Evolutionary conservation across 2,329 filamentous ascomycete genomes (phyloP).

Genomic region (Aureobasidium leucospermi): DNA sequence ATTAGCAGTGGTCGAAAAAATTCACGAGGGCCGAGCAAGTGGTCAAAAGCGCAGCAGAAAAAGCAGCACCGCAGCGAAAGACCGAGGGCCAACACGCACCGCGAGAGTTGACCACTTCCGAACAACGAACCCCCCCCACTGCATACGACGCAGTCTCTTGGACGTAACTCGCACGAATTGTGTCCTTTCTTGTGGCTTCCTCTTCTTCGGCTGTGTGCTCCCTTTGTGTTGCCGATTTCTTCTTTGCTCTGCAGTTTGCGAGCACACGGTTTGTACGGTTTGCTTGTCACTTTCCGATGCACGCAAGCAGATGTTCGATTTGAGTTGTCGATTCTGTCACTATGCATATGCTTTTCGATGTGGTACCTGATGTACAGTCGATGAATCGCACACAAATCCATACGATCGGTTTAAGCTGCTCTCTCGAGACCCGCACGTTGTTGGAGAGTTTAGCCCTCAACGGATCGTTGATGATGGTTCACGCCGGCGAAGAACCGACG

Average conservation of each 20-base stretch:
- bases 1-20: background rate
- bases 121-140: background rate
- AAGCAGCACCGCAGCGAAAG: too few species aligned
- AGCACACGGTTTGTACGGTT: background rate
- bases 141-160: background rate
- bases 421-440: background rate
- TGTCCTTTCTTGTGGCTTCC: background rate
- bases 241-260: background rate
- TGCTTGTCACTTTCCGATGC: background rate
- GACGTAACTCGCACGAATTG: background rate
- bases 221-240: background rate
- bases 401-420: background rate
- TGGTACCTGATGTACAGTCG: slow-evolving; percentile 6
- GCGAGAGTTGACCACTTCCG: background rate
- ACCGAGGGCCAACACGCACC: too few species aligned
- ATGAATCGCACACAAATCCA: background rate
- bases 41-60: background rate
- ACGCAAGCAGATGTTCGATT: background rate
- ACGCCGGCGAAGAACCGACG: slow-evolving; percentile 7
- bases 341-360: slow-evolving; percentile 2
- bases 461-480: background rate
- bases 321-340: slow-evolving; percentile 7
- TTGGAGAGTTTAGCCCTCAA: background rate
- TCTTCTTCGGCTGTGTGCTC: background rate
- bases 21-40: background rate